These are phyloP conservation scores for Leccinum barrowsii DNA, from an alignment of 768 basidiomycete species.

Conservation along the genomic window DNA sequence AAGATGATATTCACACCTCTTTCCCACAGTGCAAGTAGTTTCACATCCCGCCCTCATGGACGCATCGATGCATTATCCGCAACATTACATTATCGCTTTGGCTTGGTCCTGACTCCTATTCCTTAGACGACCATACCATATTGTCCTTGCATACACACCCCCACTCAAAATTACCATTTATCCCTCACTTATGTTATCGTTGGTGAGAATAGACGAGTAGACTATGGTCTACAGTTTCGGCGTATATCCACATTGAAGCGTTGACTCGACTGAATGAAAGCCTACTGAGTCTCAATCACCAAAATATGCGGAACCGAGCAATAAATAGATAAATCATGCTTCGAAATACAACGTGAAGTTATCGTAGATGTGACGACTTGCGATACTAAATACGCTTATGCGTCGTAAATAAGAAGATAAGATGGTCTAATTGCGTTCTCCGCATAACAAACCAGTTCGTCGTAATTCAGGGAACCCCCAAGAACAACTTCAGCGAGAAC, in stretches of 20 bases:
- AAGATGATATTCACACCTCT: neutral
- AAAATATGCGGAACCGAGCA: neutral
- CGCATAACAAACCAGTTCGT: conserved; percentile 66
- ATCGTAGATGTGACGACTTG: neutral
- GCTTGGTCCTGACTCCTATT: conserved; percentile 34
- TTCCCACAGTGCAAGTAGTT: conserved; percentile 19
- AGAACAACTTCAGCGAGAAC: conserved; percentile 57
- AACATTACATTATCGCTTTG: conserved; percentile 22
- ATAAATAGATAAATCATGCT: conserved; percentile 13
- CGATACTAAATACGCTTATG: conserved; percentile 11
- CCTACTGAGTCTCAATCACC: neutral
- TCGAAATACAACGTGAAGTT: neutral
- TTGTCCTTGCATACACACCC: conserved; percentile 20
- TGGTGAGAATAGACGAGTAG: neutral
- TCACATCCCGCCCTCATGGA: conserved; percentile 14
- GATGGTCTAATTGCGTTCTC: conserved; percentile 73
- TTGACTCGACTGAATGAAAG: neutral
- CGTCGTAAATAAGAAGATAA: conserved; percentile 67
- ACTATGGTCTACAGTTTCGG: neutral
- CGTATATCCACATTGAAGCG: neutral
- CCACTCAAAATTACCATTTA: conserved; percentile 29
- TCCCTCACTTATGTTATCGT: neutral
- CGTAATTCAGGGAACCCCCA: conserved; percentile 65
- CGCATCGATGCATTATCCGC: conserved; percentile 11
- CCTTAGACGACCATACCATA: conserved; percentile 33